phyloP scores from a whole-genome alignment of 495 filamentous ascomycete genomes.

The Hyaloscypha variabilis region DNA sequence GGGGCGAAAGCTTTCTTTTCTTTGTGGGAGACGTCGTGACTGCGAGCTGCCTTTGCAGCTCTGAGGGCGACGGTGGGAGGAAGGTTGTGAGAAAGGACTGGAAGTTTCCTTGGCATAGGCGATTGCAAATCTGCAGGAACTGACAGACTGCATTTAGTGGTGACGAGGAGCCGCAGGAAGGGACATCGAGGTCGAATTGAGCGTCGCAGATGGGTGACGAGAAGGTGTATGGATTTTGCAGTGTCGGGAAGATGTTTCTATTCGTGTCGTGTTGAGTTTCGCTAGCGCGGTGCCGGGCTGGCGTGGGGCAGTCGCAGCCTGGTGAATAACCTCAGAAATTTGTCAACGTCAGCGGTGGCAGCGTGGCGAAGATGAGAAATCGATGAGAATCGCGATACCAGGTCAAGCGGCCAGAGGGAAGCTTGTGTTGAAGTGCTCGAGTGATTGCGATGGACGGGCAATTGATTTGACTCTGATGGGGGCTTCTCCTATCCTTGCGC shows the following conservation, averaged over 20 bases:
- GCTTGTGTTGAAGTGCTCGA: not conserved
- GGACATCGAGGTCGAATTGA: conserved; percentile 11
- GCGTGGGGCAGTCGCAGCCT: not conserved
- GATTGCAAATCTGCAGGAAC: conserved; percentile 22
- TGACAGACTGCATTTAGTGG: conserved; percentile 24
- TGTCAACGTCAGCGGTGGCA: not conserved
- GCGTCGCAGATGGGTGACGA: not conserved
- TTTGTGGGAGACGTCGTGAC: conserved; percentile 89
- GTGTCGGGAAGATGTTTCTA: conserved; percentile 1
- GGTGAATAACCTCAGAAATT: not conserved
- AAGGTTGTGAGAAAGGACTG: conserved; percentile 22
- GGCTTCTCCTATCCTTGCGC: not conserved
- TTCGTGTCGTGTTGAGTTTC: not conserved
- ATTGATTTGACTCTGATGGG: not conserved
- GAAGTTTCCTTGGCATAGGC: conserved; percentile 24
- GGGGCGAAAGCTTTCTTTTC: conserved; percentile 80
- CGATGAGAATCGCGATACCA: not conserved
- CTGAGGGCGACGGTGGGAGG: conserved; percentile 20
- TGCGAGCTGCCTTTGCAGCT: conserved; percentile 62
- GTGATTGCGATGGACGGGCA: not conserved
- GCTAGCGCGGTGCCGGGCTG: not conserved
- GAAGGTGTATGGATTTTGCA: conserved; percentile 2
- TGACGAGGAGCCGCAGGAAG: not conserved
- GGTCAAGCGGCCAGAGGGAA: not conserved
- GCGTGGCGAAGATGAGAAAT: not conserved